phyloP scores from a whole-genome alignment of 2,329 filamentous ascomycete species.

The Fusarium neocosmosporiellum region DNA sequence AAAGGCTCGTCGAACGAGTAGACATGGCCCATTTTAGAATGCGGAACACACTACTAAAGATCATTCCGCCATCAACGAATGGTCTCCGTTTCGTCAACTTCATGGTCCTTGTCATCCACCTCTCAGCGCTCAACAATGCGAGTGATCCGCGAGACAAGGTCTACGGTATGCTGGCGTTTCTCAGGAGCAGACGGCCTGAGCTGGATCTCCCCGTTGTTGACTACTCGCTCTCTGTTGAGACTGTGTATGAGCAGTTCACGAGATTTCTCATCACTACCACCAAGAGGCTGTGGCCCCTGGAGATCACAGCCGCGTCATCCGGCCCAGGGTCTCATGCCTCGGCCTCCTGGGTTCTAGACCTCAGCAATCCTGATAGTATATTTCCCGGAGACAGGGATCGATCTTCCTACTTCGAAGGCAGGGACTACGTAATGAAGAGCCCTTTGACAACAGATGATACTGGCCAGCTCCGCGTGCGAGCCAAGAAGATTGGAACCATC shows the following conservation, averaged over 20 bases:
- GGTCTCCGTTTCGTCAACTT: not conserved
- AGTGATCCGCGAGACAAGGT: not conserved
- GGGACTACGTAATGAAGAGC: not conserved
- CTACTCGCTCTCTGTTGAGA: not conserved
- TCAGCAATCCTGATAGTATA: not conserved
- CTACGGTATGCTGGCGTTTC: not conserved
- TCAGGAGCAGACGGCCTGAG: not conserved
- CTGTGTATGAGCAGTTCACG: not conserved
- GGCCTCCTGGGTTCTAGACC: not conserved
- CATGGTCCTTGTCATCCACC: not conserved
- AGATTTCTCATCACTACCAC: not conserved
- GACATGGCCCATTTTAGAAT: not conserved
- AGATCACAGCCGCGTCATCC: not conserved
- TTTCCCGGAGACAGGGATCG: not conserved
- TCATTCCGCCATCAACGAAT: not conserved
- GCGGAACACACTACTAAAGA: not conserved
- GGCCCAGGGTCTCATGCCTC: not conserved
- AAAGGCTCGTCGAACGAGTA: not conserved
- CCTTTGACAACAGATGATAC: not conserved
- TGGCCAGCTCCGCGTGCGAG: not conserved
- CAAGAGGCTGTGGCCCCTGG: not conserved
- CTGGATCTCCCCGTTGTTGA: not conserved
- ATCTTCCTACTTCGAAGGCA: not conserved
- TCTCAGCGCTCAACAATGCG: not conserved
- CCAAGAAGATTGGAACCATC: not conserved